phyloP scores from a whole-genome alignment of 2,329 filamentous ascomycete species.

The Aspergillus caelatus region DNA sequence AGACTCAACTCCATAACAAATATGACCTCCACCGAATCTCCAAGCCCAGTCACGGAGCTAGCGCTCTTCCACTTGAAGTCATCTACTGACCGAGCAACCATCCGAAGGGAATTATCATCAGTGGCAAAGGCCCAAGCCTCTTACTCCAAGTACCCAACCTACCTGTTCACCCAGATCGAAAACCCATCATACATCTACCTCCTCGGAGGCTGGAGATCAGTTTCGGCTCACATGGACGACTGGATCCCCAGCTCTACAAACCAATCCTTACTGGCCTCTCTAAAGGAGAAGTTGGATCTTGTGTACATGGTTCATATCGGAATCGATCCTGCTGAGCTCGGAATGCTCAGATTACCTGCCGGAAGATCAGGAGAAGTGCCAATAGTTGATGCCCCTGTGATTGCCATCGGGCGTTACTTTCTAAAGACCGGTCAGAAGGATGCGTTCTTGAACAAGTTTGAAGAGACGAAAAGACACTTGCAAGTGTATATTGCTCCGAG shows the following conservation, averaged over 20 bases:
- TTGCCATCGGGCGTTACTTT: slow-evolving; percentile 40
- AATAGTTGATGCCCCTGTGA: slow-evolving; percentile 32
- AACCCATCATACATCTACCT: slow-evolving; percentile 48
- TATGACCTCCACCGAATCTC: neutral
- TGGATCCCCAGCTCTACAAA: slow-evolving; percentile 50
- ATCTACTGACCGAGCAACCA: slow-evolving; percentile 25
- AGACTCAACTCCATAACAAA: no score
- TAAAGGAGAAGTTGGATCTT: slow-evolving; percentile 44
- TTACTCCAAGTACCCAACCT: slow-evolving; percentile 40
- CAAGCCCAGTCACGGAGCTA: slow-evolving; percentile 44
- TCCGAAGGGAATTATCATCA: slow-evolving; percentile 30
- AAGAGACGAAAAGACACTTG: slow-evolving; percentile 27
- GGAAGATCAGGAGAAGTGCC: slow-evolving; percentile 13
- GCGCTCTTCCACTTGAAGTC: slow-evolving; percentile 44
- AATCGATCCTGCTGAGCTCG: slow-evolving; percentile 30
- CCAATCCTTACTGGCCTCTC: slow-evolving; percentile 38
- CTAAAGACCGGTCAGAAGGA: slow-evolving; percentile 24
- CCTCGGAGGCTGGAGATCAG: slow-evolving; percentile 50
- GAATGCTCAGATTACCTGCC: neutral
- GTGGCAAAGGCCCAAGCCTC: slow-evolving; percentile 43
- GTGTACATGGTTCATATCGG: slow-evolving; percentile 49
- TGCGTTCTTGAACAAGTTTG: slow-evolving; percentile 32
- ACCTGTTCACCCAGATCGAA: slow-evolving; percentile 48
- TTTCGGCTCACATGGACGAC: slow-evolving; percentile 43
- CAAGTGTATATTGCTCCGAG: slow-evolving; percentile 31